phyloP scores from a whole-genome alignment of 2,329 filamentous ascomycete genomes.

The Aquanectria penicillioides region DNA sequence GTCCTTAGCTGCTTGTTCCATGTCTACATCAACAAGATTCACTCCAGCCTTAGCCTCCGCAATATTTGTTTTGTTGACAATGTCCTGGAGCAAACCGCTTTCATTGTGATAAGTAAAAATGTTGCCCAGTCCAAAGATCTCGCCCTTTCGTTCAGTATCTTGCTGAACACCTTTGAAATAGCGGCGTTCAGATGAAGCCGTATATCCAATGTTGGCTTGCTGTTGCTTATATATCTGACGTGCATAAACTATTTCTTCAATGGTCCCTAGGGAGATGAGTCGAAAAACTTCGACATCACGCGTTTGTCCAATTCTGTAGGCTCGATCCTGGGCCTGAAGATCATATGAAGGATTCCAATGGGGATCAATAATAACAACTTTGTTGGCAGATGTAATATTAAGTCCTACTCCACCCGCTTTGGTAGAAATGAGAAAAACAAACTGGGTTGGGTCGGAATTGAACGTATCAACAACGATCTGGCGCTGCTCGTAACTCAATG shows the following conservation, averaged over 20 bases:
- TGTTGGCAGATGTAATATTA: conserved; percentile 97
- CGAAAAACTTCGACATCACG: conserved; percentile 96
- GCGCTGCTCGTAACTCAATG: conserved; percentile 84
- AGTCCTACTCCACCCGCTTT: conserved; percentile 92
- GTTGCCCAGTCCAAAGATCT: conserved; percentile 92
- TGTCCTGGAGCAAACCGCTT: conserved; percentile 86
- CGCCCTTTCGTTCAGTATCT: conserved; percentile 82
- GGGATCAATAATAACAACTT: conserved; percentile 95
- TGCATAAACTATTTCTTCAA: conserved; percentile 97
- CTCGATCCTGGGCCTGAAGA: conserved; percentile 93
- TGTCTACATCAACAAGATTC: conserved; percentile 78
- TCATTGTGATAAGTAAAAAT: conserved; percentile 85
- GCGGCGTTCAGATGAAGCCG: conserved; percentile 87
- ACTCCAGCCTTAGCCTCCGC: conserved; percentile 92
- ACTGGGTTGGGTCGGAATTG: conserved; percentile 86
- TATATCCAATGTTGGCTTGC: conserved; percentile 97
- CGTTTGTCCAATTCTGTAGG: conserved; percentile 93
- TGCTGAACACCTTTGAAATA: conserved; percentile 97
- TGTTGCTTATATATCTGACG: conserved; percentile 99
- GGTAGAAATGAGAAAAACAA: conserved; percentile 96
- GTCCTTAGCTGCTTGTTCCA: conserved; percentile 68
- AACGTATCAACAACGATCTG: conserved; percentile 87
- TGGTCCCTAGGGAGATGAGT: conserved; percentile 88
- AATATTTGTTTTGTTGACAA: conserved; percentile 98
- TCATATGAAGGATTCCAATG: conserved; percentile 98